Base-by-base conservation (phyloP, 495 filamentous ascomycete genomes). In the Daldinia grandis region DNA sequence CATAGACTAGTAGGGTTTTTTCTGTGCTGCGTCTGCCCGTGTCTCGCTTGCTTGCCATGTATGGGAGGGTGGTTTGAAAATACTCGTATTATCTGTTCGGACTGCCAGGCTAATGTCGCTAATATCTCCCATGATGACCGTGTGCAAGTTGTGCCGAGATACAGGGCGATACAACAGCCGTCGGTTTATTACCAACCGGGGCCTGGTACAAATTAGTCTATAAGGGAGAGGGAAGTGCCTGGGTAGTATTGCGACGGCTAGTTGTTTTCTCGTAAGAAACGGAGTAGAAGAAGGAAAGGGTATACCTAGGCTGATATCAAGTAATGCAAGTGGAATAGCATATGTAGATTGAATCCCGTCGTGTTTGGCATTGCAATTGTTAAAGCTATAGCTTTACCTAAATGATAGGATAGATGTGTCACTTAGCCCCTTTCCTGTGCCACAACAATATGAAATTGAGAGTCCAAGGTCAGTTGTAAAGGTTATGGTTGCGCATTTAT, bases 61-160 rank as follows among this genome's bases (percentile, higher is more conserved):
- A 21, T 76, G 4, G 75, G 68, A 5, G 65, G 64, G n/a, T 81
- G 77, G 79, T 81, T 74, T 30, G 76, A 81, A 50, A 71, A 76
- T 14, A 71, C 64, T 12, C 31, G 73, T 51, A 74, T 77, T 31
- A 63, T 21, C 25, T 81, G 79, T 66, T 68, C 68, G 10, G 30
- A 54, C 15, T 81, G 79, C 69, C 37, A 69, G 14, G 72, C 55
- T 5, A 64, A 68, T 14, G 65, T 81, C 0, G 79, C 78, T 25
- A 72, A 37, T 25, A 62, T 74, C 19, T 30, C 57, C 12, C 67
- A 77, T 17, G 60, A 64, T 25, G 74, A 72, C 0, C 8, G 10
- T 2, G 58, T 79, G 12, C 53, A 72, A 38, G 17, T 68, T 28
- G 50, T 50, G 1, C 56, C 56, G 10, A 51, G 74, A 30, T 4